Evolutionary conservation across 2,329 filamentous ascomycete species (phyloP), one percentile per base, ranked within the genome.

Genomic region (Dryadomyces quercus-mongolicae): DNA sequence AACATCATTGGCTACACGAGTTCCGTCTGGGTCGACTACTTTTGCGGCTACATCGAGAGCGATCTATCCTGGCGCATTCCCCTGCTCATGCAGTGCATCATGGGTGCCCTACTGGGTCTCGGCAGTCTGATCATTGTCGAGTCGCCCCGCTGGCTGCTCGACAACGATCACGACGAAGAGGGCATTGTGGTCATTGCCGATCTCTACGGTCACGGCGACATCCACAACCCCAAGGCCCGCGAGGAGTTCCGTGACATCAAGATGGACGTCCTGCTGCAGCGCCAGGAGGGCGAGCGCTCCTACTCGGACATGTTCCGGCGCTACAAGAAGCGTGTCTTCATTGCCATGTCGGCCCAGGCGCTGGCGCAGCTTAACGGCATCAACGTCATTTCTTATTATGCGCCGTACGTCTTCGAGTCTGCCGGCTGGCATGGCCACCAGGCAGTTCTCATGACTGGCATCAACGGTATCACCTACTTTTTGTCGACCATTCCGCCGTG

Each of bases 351-450:
- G 38, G 93, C 93, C 4, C 93, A 97, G 70, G 90, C 85, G 6
- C 81, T 98, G 60, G 93, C 93, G 31, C 93, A 98, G 70, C 81
- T 98, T 53, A 97, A 97, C 72, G 93, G 93, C 60, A 98, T 98
- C 74, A 98, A 98, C 70, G 93, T 98, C 66, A 98, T 98, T 59
- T 97, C 92, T 1, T 98, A 97, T 75, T 98, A 98, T 66, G 93
- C 93, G 1, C 93, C 93, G 0, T 82, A 94, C 54, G 92, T 97
- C 16, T 97, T 98, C 64, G 91, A 96, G 70, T 91, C 91, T 56
- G 93, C 93, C 42, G 92, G 93, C n/a, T 97, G 92, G 93, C 72
- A 81, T 54, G 93, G 92, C 31, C 88, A 92, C 61, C 78, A 89
- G 56, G 93, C 93, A 5, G 87, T 97, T 59, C 78, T 97, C 57